Base-by-base conservation (phyloP, 2,329 filamentous ascomycete genomes). In the Penicillium sp. region DNA sequence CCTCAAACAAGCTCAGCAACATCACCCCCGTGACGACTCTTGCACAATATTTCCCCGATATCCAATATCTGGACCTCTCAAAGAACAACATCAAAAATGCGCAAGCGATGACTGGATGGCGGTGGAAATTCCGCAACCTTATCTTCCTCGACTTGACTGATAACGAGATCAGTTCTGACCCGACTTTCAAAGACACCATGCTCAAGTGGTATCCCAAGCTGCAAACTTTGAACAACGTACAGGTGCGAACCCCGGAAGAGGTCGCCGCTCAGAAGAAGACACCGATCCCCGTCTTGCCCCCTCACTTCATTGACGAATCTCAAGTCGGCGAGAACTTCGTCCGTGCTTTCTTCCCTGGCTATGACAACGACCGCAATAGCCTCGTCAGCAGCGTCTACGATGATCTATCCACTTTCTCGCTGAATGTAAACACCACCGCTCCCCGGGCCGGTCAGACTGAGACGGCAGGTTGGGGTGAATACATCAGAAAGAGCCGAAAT, bases 61-160 rank as follows among this genome's bases (percentile, higher is more conserved):
- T 97, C 57, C 87, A 90, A 70, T 92, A 96, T 62, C 84, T 99
- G 12, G 93, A 97, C 63, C 82, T 97, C 26, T 94, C 90, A 52
- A 84, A 87, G 69, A 97, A 97, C 75, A 84, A 86, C 38, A 84
- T 99, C 65, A 79, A 82, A 56, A 84, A 83, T 49, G 74, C 91
- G 48, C 83, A 85, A 54, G 82, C 84, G 10, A 74, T 99, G 44
- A 82, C 86, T 50, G 82, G 80, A 31, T 97, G 91, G 91, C 87
- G 87, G 57, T 84, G 86, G 68, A 90, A 89, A 53, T 92, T 97
- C 67, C 85, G 82, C 50, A 79, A 85, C 54, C 81, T 97, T 11
- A 86, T 96, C 68, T 92, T 92, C 50, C 81, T 99, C 2, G 85
- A 95, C 58, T 77, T 96, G 59, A 82, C 82, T 10, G 87, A 84